phyloP scores from a whole-genome alignment of 1,284 basidiomycete genomes.

The Apiotrichum veenhuisii region DNA sequence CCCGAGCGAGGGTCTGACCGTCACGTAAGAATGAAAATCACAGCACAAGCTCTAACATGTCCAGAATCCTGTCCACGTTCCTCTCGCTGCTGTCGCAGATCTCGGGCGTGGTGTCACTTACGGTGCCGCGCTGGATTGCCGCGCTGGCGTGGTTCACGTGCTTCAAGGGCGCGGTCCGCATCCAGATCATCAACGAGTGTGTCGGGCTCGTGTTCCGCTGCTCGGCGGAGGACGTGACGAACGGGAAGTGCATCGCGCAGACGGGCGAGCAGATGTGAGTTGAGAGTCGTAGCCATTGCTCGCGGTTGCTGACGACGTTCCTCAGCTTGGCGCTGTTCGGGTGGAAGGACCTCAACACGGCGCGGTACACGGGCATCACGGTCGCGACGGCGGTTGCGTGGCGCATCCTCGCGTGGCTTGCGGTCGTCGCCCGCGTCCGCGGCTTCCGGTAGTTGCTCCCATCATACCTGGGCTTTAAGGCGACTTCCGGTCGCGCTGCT shows the following conservation, averaged over 20 bases:
- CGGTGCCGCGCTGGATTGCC: slow-evolving; percentile 48
- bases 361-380: slow-evolving; percentile 46
- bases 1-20: slow-evolving; percentile 33
- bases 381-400: slow-evolving; percentile 42
- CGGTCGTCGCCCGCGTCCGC: slow-evolving; percentile 26
- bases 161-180: slow-evolving; percentile 38
- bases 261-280: slow-evolving; percentile 50
- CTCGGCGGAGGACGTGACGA: slow-evolving; percentile 34
- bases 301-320: too few relatives aligned
- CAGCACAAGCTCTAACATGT: slow-evolving; percentile 34
- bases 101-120: slow-evolving; percentile 50
- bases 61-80: slow-evolving; percentile 47
- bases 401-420: slow-evolving; percentile 36
- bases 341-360: slow-evolving; percentile 42
- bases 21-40: slow-evolving; percentile 25
- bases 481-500: too few relatives aligned
- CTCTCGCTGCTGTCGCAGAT: slow-evolving; percentile 42
- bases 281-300: too few relatives aligned
- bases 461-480: too few relatives aligned
- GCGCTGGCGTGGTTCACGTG: slow-evolving; percentile 43
- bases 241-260: slow-evolving; percentile 48
- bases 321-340: slow-evolving; percentile 41
- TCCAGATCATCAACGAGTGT: slow-evolving; percentile 53
- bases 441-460: slow-evolving; percentile 22
- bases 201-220: slow-evolving; percentile 48